Evolutionary conservation across 352 stramenopile species (phyloP).

Genomic region (Globisporangium middletonii): DNA sequence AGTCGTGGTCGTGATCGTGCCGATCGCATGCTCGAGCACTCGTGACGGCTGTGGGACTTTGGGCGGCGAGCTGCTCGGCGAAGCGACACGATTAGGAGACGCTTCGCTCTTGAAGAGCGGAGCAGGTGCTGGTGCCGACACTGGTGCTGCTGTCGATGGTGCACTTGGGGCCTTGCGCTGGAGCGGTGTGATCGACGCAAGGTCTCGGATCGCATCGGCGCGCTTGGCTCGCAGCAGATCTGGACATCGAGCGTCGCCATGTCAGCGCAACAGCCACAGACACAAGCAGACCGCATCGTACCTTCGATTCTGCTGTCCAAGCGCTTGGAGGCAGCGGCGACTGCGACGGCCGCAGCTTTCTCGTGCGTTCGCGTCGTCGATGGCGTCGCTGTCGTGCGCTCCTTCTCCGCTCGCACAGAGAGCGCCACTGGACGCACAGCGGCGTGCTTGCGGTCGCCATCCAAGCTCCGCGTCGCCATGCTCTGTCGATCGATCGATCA

Average conservation of each 20-base stretch:
- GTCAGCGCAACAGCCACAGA: background rate
- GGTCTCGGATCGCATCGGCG: constrained; percentile 1
- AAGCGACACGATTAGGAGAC: background rate
- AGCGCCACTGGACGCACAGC: background rate
- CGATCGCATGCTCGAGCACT: background rate
- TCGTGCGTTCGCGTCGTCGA: too few species aligned
- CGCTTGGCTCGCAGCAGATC: constrained; percentile 10
- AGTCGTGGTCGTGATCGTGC: too few species aligned
- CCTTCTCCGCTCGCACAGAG: background rate
- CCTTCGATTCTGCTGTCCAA: constrained; percentile 14
- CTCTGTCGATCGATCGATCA: background rate
- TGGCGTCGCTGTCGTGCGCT: background rate
- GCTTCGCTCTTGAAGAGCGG: background rate
- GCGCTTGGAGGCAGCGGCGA: background rate
- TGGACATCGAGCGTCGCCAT: background rate
- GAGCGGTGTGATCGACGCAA: constrained; percentile 4
- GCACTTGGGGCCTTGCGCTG: constrained; percentile 12
- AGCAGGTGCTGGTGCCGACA: background rate
- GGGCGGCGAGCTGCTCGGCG: background rate
- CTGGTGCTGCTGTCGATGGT: constrained; percentile 9
- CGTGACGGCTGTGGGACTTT: background rate
- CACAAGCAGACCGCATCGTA: background rate
- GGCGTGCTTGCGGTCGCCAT: constrained; percentile 1
- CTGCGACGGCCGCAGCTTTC: background rate
- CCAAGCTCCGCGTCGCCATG: background rate